Evolutionary conservation across 768 basidiomycete species (phyloP).

Genomic region (Mycena filopes): DNA sequence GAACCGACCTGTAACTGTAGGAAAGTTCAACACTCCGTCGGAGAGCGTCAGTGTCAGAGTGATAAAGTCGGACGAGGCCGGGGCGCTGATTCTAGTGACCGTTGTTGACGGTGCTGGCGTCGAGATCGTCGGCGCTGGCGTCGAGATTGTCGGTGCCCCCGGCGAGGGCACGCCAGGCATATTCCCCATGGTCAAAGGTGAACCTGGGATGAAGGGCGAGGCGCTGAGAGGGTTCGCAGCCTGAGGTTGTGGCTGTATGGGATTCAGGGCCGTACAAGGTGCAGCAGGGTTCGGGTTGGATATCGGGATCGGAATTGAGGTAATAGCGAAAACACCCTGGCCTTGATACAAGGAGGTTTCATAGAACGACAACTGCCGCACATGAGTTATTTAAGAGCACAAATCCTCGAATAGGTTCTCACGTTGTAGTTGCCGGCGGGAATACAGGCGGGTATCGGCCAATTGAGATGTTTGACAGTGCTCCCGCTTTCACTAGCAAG

Average conservation of each 20-base stretch:
- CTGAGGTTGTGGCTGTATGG: slow-evolving; percentile 42
- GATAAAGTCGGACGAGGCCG: neutral
- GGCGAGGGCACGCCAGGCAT: neutral
- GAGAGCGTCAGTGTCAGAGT: slow-evolving; percentile 28
- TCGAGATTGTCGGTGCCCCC: neutral
- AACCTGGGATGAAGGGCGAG: slow-evolving; percentile 37
- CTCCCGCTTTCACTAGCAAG: slow-evolving; percentile 46
- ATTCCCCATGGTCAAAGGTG: neutral
- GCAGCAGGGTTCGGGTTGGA: slow-evolving; percentile 39
- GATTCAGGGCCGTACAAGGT: slow-evolving; percentile 34
- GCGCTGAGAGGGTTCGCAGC: slow-evolving; percentile 39
- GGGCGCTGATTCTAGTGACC: neutral
- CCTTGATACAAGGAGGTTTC: slow-evolving; percentile 45
- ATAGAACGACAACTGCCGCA: slow-evolving; percentile 50
- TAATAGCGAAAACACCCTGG: slow-evolving; percentile 46
- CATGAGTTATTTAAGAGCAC: slow-evolving; percentile 5
- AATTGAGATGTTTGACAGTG: slow-evolving; percentile 46
- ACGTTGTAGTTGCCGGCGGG: slow-evolving; percentile 51
- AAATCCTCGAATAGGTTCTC: slow-evolving; percentile 14
- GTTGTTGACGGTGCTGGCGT: too few relatives aligned
- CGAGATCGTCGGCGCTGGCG: slow-evolving; percentile 16
- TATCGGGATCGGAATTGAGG: slow-evolving; percentile 46
- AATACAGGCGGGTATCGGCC: slow-evolving; percentile 51
- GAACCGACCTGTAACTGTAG: slow-evolving; percentile 29
- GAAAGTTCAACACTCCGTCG: slow-evolving; percentile 7